Conservation (phyloP, 192 early-diverging fungal species). For the Linnemannia schmuckeri region DNA sequence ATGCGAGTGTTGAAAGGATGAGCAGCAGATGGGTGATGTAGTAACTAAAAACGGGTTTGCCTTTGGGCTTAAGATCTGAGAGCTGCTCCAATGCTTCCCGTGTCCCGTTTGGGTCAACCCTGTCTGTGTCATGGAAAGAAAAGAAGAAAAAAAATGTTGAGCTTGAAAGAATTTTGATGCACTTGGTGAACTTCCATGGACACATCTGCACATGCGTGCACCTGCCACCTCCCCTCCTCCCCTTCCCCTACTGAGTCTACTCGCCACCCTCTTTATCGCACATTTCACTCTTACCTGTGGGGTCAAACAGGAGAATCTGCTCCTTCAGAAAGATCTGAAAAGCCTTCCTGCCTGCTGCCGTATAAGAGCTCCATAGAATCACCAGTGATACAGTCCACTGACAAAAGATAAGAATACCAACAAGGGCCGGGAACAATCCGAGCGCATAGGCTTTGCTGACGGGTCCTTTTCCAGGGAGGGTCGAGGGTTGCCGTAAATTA, state of each 20-base stretch:
- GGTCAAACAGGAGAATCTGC: conserved; percentile 31
- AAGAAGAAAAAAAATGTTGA: background rate
- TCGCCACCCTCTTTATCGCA: too few species aligned
- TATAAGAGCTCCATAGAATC: conserved; percentile 24
- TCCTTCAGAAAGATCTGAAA: conserved; percentile 31
- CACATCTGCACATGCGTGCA: background rate
- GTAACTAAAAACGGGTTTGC: conserved; percentile 38
- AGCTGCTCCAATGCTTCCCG: conserved; percentile 32
- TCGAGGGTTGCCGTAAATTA: conserved; percentile 16
- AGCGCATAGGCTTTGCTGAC: conserved; percentile 31
- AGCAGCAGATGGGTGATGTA: conserved; percentile 61
- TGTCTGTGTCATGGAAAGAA: conserved; percentile 11
- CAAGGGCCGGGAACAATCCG: conserved; percentile 13
- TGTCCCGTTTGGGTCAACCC: conserved; percentile 36
- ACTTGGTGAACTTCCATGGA: background rate
- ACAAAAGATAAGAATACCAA: conserved; percentile 24
- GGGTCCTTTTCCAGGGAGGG: conserved; percentile 21
- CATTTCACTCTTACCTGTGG: conserved; percentile 17
- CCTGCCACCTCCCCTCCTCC: background rate
- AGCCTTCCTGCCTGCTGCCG: conserved; percentile 11
- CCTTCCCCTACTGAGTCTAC: background rate
- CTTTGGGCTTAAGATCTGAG: conserved; percentile 4
- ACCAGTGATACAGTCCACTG: conserved; percentile 14
- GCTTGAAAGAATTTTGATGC: background rate
- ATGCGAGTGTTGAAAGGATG: conserved; percentile 59